Evolutionary conservation across 2,329 filamentous ascomycete genomes (phyloP).

Genomic region (Xylariaceae sp.): DNA sequence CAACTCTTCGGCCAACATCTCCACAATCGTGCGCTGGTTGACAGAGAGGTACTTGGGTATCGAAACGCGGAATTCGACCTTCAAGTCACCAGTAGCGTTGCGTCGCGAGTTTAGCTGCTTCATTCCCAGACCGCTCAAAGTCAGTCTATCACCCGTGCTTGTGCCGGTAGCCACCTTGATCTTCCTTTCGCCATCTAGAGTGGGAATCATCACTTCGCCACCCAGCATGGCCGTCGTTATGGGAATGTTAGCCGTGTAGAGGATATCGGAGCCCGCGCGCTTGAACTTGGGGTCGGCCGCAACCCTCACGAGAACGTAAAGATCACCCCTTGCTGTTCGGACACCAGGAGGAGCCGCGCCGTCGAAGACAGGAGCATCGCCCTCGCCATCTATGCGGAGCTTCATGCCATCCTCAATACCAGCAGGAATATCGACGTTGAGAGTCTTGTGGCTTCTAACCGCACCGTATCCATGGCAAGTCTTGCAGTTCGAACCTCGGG

Average conservation of each 20-base stretch:
- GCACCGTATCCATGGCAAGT: constrained; percentile 80
- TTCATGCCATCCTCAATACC: constrained; percentile 97
- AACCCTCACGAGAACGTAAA: constrained; percentile 87
- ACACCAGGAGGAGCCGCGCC: constrained; percentile 57
- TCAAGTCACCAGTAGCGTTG: constrained; percentile 70
- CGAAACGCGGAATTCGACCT: constrained; percentile 87
- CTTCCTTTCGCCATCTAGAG: constrained; percentile 82
- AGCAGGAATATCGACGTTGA: constrained; percentile 86
- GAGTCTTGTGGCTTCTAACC: constrained; percentile 72
- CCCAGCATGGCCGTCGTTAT: constrained; percentile 89
- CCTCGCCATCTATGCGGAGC: constrained; percentile 75
- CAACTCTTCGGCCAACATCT: constrained; percentile 97
- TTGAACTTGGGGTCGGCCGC: constrained; percentile 87
- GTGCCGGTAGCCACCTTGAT: constrained; percentile 90
- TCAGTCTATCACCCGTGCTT: constrained; percentile 86
- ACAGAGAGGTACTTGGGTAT: constrained; percentile 93
- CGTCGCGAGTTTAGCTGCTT: constrained; percentile 68
- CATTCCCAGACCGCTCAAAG: constrained; percentile 88
- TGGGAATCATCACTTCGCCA: constrained; percentile 84
- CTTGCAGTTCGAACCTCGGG: constrained; percentile 73
- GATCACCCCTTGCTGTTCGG: constrained; percentile 70
- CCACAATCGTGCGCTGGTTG: constrained; percentile 87
- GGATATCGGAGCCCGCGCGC: constrained; percentile 79
- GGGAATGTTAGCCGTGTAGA: constrained; percentile 87
- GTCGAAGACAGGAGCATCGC: constrained; percentile 78